Percentiles rank a stretch among this genome's conserved stretches.
phyloP scores from a whole-genome alignment of 768 basidiomycete genomes.

The Arthromyces matolae region DNA sequence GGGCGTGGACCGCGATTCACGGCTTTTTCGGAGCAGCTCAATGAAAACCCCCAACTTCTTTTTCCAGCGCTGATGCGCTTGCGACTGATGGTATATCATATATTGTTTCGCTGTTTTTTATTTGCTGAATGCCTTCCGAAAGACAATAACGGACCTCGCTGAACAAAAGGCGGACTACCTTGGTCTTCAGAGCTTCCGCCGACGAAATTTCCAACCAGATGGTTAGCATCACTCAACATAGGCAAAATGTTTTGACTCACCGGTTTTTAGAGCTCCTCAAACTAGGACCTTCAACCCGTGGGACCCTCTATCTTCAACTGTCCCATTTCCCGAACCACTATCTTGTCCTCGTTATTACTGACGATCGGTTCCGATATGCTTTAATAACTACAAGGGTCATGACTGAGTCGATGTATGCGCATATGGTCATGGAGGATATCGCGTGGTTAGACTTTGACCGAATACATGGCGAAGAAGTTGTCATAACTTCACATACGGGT shows the following conservation, averaged over 20 bases:
- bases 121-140: too few relatives aligned
- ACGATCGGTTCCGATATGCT: slow-evolving; percentile 77
- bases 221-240: slow-evolving; percentile 38
- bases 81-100: slow-evolving; percentile 61
- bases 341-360: slow-evolving; percentile 78
- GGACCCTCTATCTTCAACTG: slow-evolving; percentile 72
- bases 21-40: slow-evolving; percentile 55
- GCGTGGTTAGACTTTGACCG: slow-evolving; percentile 72
- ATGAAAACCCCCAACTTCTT: slow-evolving; percentile 62
- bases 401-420: slow-evolving; percentile 50
- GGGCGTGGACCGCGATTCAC: slow-evolving; percentile 67
- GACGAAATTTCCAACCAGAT: slow-evolving; percentile 61
- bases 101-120: too few relatives aligned
- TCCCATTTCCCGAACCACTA: slow-evolving; percentile 77
- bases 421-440: slow-evolving; percentile 71
- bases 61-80: slow-evolving; percentile 54
- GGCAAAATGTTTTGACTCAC: neutral
- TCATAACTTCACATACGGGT: slow-evolving; percentile 14
- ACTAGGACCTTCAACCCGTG: slow-evolving; percentile 60
- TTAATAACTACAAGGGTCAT: slow-evolving; percentile 65
- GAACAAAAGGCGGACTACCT: slow-evolving; percentile 86
- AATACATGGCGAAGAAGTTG: slow-evolving; percentile 49
- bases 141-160: slow-evolving; percentile 81
- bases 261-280: slow-evolving; percentile 56
- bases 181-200: slow-evolving; percentile 70